Base-by-base conservation (phyloP, 148 eudicot genomes). In the Dysphania ambrosioides region DNA sequence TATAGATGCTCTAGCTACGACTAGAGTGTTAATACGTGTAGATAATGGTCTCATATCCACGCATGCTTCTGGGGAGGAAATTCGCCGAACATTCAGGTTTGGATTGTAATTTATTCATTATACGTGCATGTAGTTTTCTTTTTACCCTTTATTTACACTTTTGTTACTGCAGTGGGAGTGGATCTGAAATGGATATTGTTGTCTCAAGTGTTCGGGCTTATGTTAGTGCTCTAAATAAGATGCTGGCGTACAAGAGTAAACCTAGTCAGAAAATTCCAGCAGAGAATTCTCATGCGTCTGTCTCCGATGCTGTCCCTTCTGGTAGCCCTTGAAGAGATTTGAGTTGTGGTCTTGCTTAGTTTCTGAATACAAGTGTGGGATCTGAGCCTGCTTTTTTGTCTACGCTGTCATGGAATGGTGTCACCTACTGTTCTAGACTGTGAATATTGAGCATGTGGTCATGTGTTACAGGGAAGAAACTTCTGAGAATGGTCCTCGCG, bases 161-260 rank as follows among this genome's bases (percentile, higher is more conserved):
- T 18, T 64, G 21, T 69, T 56, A 66, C 21, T 59, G 41, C 90
- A 94, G 98, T 84, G 98, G 93, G 80, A 94, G 96, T 61, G 97
- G 92, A 40, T 88, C 97, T 59, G 92, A 87, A 73, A 83, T 91
- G 89, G 98, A 94, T 77, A 82, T 94, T 19, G 96, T 94, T 6
- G 89, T 94, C 47, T 90, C 98, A 11, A 94, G 98, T 66, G 95
- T 94, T 68, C 89, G 92, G 74, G 98, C 97, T 31, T 94, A 90
- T 72, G 79, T 91, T 38, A 90, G 92, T 82, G 96, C 98, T 35
- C 61, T 94, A 42, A 94, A 94, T 88, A 94, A 91, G 89, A 84
- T 91, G 90, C 60, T 94, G 66, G 95, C 93, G 32, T 82, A 80
- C 82, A 77, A 78, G 77, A 90, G 77, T 41, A 84, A 83, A 77